Conservation (phyloP, 306 rosid species). For the cucumber (Cucumis sativus) region Cucumber_9930_V3 NC_026661.2:7932001-7932500, state of each 20-base stretch:
- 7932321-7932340: conserved; percentile 47
- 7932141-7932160: conserved; percentile 86
- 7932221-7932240: conserved; percentile 55
- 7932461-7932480: conserved; percentile 51
- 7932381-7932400: conserved; percentile 95
- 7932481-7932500: conserved; percentile 46
- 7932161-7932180: conserved; percentile 94
- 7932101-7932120: conserved; percentile 93
- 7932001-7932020: not conserved
- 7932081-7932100: conserved; percentile 90
- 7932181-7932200: conserved; percentile 71
- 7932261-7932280: conserved; percentile 62
- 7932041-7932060: conserved; percentile 94
- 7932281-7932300: conserved; percentile 47
- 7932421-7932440: conserved; percentile 80
- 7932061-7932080: conserved; percentile 76
- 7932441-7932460: conserved; percentile 23
- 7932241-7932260: conserved; percentile 86
- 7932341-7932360: conserved; percentile 30
- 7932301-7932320: conserved; percentile 94
- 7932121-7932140: conserved; percentile 97
- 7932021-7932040: conserved; percentile 4
- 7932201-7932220: conserved; percentile 89
- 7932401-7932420: conserved; percentile 97
- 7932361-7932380: conserved; percentile 43